Conservation (phyloP, 2,329 filamentous ascomycete species). For the Penicillium sp. region DNA sequence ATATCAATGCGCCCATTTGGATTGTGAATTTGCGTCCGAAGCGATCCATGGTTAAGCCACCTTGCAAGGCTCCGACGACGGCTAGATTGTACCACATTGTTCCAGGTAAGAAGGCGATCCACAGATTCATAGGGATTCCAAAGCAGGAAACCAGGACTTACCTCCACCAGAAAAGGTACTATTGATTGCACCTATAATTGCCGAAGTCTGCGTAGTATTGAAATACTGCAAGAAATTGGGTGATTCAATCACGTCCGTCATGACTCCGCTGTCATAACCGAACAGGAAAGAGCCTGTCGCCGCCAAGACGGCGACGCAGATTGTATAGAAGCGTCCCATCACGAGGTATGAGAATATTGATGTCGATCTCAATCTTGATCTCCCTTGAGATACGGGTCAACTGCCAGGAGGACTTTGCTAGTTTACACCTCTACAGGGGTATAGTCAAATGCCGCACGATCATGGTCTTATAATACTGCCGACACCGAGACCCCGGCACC, state of each 20-base stretch:
- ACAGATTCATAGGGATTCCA: neutral
- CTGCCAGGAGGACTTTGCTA: neutral
- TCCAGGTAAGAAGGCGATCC: neutral
- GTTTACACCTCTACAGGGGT: neutral
- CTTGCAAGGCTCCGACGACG: conserved; percentile 58
- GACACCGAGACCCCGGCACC: neutral
- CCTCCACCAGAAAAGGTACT: conserved; percentile 65
- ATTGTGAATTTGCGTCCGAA: conserved; percentile 64
- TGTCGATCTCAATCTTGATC: neutral
- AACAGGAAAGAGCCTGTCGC: conserved; percentile 48
- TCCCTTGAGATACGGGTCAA: neutral
- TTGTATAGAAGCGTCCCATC: conserved; percentile 49
- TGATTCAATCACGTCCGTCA: conserved; percentile 55
- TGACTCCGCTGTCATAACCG: conserved; percentile 49
- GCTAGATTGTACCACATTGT: conserved; percentile 16
- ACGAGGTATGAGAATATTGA: neutral
- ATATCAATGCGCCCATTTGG: conserved; percentile 62
- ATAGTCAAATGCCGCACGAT: neutral
- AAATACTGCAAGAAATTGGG: conserved; percentile 60
- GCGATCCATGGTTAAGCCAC: conserved; percentile 62
- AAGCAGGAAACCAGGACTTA: conserved; percentile 5
- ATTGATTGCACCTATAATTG: conserved; percentile 65
- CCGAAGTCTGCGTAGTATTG: conserved; percentile 53
- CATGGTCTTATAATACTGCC: conserved; percentile 2
- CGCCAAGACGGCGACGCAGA: conserved; percentile 47